phyloP scores from a whole-genome alignment of 73 alveolate genomes.

The Blepharisma japonicum region DNA sequence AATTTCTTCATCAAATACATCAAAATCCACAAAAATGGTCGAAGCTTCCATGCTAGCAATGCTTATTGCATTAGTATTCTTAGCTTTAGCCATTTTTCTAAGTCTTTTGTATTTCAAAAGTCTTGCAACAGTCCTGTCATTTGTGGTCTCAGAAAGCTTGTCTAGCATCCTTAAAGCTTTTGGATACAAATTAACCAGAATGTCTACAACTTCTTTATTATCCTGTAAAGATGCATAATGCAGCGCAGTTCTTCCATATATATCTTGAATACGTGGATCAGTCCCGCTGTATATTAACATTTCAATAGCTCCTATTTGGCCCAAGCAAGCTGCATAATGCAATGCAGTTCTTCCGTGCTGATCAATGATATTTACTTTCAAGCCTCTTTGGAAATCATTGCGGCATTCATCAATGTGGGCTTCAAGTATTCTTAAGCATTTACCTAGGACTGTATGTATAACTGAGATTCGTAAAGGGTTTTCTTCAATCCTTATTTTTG shows the following conservation, averaged over 20 bases:
- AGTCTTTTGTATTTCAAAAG: not conserved
- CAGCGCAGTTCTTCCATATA: constrained; percentile 14
- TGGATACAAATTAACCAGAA: not conserved
- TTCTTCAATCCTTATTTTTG: not conserved
- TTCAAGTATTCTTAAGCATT: not conserved
- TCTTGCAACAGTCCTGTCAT: not conserved
- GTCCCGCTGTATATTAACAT: not conserved
- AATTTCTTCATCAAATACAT: not conserved
- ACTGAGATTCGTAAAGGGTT: not conserved
- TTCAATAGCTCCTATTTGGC: too few species aligned
- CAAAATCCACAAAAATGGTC: not conserved
- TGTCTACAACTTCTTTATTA: constrained; percentile 5
- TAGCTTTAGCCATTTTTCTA: not conserved
- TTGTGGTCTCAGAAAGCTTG: not conserved
- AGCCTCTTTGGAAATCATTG: not conserved
- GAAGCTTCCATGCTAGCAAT: not conserved
- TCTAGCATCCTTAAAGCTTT: not conserved
- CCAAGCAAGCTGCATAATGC: not conserved
- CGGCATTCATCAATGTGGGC: constrained; percentile 6
- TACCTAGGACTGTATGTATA: not conserved
- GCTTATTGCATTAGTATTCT: not conserved
- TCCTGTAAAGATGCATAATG: constrained; percentile 20
- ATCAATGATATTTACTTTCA: not conserved
- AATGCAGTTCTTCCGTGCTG: not conserved
- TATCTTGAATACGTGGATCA: not conserved